phyloP scores from a whole-genome alignment of 257 asterid species.

The Nicotiana obtusifolia region DNA sequence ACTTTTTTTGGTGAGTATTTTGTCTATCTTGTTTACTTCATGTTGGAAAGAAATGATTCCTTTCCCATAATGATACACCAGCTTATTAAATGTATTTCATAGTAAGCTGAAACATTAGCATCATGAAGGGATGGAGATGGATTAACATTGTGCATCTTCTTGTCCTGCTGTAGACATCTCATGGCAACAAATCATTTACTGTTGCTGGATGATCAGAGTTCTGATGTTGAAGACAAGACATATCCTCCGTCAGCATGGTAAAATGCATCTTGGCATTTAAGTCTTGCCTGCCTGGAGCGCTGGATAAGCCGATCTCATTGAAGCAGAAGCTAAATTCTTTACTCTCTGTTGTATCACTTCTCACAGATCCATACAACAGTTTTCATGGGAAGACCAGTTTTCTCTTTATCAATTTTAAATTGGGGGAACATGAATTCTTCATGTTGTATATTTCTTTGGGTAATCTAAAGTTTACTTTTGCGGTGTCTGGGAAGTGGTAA shows the following conservation, averaged over 20 bases:
- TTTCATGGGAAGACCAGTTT: neutral
- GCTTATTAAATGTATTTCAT: neutral
- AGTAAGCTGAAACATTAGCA: neutral
- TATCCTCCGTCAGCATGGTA: neutral
- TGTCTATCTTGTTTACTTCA: neutral
- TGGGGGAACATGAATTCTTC: neutral
- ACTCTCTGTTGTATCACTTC: constrained; percentile 3
- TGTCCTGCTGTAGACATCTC: neutral
- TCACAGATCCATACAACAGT: neutral
- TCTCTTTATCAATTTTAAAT: neutral
- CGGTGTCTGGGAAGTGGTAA: neutral
- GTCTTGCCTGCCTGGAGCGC: neutral
- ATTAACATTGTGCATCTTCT: neutral
- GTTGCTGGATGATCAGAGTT: constrained; percentile 1
- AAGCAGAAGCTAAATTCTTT: neutral
- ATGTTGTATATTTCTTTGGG: constrained; percentile 4
- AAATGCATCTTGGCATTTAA: neutral
- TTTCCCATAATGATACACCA: neutral
- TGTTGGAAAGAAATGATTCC: neutral
- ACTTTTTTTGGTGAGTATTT: neutral
- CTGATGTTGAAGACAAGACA: neutral
- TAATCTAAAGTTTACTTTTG: neutral
- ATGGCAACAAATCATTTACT: neutral
- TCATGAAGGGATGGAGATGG: neutral
- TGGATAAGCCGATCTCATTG: neutral